phyloP scores from a whole-genome alignment of 768 basidiomycete genomes.

The Lactarius indigo region DNA sequence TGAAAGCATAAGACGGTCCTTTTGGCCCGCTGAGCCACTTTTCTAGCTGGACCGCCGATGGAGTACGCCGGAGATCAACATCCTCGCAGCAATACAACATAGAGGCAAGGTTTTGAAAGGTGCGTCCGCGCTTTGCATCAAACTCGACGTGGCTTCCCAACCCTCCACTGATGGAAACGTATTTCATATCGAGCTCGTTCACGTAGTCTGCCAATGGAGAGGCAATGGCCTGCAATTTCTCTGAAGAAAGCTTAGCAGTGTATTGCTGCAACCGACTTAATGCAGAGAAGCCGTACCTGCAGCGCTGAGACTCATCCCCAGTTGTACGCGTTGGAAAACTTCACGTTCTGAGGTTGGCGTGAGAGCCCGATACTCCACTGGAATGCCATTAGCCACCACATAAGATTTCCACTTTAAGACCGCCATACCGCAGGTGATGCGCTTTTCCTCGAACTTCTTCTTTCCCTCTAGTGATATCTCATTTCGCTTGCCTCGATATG shows the following conservation, averaged over 20 bases:
- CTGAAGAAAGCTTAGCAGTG: slow-evolving; percentile 34
- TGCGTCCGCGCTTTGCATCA: slow-evolving; percentile 66
- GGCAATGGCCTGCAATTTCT: slow-evolving; percentile 76
- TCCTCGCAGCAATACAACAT: slow-evolving; percentile 65
- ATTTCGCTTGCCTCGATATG: slow-evolving; percentile 40
- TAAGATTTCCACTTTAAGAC: neutral
- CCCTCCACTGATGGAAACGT: slow-evolving; percentile 56
- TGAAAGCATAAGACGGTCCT: slow-evolving; percentile 47
- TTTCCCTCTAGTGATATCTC: slow-evolving; percentile 55
- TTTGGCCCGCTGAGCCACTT: slow-evolving; percentile 38
- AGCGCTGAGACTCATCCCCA: slow-evolving; percentile 70
- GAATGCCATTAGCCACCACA: neutral
- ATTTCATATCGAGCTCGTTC: slow-evolving; percentile 49
- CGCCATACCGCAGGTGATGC: slow-evolving; percentile 60
- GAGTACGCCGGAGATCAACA: slow-evolving; percentile 42
- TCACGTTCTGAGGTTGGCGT: slow-evolving; percentile 62
- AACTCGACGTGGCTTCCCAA: slow-evolving; percentile 54
- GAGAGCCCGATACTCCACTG: slow-evolving; percentile 63
- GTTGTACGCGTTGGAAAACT: slow-evolving; percentile 78
- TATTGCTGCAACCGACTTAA: neutral
- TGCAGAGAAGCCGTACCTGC: slow-evolving; percentile 47
- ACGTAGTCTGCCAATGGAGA: slow-evolving; percentile 73
- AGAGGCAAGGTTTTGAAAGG: slow-evolving; percentile 72
- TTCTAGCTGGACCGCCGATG: slow-evolving; percentile 53
- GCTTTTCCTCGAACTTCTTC: slow-evolving; percentile 48